These are phyloP conservation scores for Mrakia hoshinonis DNA, from an alignment of 768 basidiomycete genomes.

Conservation along the genomic window DNA sequence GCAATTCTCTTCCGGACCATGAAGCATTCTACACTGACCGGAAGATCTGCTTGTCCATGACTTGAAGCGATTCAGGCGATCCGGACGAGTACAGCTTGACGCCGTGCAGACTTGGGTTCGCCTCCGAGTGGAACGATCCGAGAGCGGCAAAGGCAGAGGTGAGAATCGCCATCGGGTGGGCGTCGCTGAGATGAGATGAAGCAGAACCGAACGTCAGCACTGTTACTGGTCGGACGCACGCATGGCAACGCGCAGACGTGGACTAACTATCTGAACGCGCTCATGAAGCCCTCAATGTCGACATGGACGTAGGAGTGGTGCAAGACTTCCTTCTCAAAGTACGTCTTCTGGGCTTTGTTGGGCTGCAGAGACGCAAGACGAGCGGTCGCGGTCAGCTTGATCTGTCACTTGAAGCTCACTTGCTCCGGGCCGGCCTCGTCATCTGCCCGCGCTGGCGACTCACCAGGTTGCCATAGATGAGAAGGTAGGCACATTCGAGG, in stretches of 20 bases:
- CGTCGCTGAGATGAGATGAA: slow-evolving; percentile 11
- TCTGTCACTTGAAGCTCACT: background rate
- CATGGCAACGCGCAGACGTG: background rate
- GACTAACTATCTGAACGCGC: slow-evolving; percentile 20
- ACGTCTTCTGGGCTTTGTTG: slow-evolving; percentile 7
- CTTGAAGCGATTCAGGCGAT: slow-evolving; percentile 44
- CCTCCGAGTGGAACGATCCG: slow-evolving; percentile 51
- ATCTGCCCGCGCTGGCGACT: background rate
- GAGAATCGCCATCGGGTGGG: slow-evolving; percentile 25
- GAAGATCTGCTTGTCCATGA: slow-evolving; percentile 78
- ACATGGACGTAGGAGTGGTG: slow-evolving; percentile 77
- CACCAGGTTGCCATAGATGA: slow-evolving; percentile 69
- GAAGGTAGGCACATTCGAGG: slow-evolving; percentile 74
- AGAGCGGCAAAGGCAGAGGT: slow-evolving; percentile 64
- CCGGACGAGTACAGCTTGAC: slow-evolving; percentile 35
- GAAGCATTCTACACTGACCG: no score
- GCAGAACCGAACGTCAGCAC: background rate
- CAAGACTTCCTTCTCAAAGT: slow-evolving; percentile 67
- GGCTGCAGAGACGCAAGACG: background rate
- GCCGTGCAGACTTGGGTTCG: slow-evolving; percentile 81
- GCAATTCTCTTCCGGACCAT: no score
- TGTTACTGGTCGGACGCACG: no score
- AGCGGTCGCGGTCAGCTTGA: background rate
- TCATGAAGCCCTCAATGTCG: slow-evolving; percentile 49
- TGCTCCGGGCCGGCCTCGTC: background rate